phyloP scores from a whole-genome alignment of 805 yeast species.

The Suhomyces sp. region DNA sequence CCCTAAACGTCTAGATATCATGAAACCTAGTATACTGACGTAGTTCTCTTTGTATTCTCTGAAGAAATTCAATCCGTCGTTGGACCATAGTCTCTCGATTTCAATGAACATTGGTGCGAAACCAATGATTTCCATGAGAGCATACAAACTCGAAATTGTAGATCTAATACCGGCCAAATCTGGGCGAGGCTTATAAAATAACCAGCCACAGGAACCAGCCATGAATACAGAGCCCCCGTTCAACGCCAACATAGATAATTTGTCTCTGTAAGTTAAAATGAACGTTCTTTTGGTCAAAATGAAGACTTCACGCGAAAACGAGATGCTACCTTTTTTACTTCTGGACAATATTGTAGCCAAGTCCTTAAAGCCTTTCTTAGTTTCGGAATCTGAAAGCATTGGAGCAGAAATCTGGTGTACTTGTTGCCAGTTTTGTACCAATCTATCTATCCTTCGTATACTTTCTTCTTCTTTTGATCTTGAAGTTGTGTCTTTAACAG shows the following conservation, averaged over 20 bases:
- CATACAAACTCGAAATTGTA: conserved; percentile 19
- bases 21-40: conserved; percentile 22
- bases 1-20: conserved; percentile 22
- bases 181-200: conserved; percentile 19
- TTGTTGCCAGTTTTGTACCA: conserved; percentile 11
- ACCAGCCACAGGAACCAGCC: conserved; percentile 21
- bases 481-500: conserved; percentile 13
- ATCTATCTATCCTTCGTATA: conserved; percentile 7
- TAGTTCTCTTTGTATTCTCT: conserved; percentile 24
- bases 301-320: conserved; percentile 17
- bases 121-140: conserved; percentile 22
- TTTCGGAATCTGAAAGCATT: neutral
- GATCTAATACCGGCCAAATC: conserved; percentile 23
- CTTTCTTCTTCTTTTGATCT: conserved; percentile 8
- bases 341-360: conserved; percentile 10
- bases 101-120: conserved; percentile 26
- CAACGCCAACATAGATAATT: conserved; percentile 17
- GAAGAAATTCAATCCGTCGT: conserved; percentile 22
- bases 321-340: conserved; percentile 14
- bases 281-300: conserved; percentile 20
- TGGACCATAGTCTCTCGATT: conserved; percentile 21
- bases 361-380: conserved; percentile 2
- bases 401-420: neutral
- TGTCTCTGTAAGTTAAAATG: conserved; percentile 19
- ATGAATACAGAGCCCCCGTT: conserved; percentile 20